Evolutionary conservation across 306 rosid species (phyloP), one percentile per base, ranked within the genome.

Genomic region (Lathyrus aphaca): DNA sequence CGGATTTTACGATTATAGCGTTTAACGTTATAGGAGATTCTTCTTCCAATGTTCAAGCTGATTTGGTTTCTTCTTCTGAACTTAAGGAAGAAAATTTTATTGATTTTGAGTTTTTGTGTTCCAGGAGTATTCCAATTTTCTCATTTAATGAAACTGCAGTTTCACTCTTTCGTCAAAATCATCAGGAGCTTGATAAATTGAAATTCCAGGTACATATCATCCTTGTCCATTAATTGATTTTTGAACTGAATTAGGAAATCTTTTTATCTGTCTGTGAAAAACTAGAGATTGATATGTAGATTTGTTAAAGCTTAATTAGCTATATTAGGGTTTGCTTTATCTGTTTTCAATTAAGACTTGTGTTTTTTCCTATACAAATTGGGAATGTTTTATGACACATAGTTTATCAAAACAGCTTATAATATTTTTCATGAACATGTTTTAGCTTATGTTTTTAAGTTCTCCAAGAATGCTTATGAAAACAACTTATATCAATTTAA

Each of bases 31-130:
- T 64, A 0, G 1, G 2, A 19, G 51, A 43, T 3, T 23, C 25
- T 55, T 42, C 53, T 45, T 63, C 45, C 0, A 14, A 10, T 43
- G 11, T 58, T 75, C 15, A 18, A 25, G 17, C 5, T 23, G 53
- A 30, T 39, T 67, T 75, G 68, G 56, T 80, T 72, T 14, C 76
- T 5, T 72, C 89, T 13, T 8, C 39, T 5, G 18, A 13, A 7
- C 81, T 80, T 9, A 60, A 13, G 54, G 66, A 77, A 3, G 21
- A 39, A 2, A 13, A 29, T 5, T 82, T 85, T 42, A 21, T n/a
- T 69, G 72, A 58, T 60, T 83, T 86, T 37, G 81, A 79, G 3
- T 86, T 85, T 61, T 65, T 91, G 1, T 42, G 77, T 61, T 39
- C 73, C 25, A 75, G 65, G 49, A 46, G 0, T 5, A 32, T 1